phyloP scores from a whole-genome alignment of 139 green algal species.

The Chlorella sorokiniana region DNA sequence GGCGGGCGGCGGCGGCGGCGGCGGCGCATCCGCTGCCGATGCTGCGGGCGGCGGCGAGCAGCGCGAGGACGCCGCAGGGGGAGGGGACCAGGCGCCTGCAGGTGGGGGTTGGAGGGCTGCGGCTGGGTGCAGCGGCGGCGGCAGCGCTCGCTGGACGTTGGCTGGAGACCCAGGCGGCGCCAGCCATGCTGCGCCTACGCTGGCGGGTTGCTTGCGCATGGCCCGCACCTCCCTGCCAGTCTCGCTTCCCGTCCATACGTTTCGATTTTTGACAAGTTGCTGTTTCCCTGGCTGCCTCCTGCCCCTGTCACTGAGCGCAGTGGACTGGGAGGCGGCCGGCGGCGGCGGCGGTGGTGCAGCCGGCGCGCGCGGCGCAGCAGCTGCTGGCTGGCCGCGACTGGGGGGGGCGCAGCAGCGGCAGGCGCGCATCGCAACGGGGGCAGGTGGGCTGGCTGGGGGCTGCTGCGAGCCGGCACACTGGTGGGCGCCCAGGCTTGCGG shows the following conservation, averaged over 20 bases:
- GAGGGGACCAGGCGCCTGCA: no score
- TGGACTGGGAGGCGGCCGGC: background rate
- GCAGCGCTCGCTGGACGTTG: no score
- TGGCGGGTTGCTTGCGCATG: background rate
- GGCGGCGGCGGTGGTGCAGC: background rate
- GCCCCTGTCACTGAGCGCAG: background rate
- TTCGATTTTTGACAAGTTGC: background rate
- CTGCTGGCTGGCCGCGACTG: conserved; percentile 16
- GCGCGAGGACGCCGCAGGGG: no score
- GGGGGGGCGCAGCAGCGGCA: conserved; percentile 17
- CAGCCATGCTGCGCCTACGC: no score
- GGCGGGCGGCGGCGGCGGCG: background rate
- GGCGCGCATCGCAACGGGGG: conserved; percentile 17
- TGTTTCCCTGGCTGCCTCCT: background rate
- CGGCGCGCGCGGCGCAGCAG: conserved; percentile 11
- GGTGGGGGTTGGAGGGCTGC: no score
- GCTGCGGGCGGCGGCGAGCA: no score
- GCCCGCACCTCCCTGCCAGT: background rate
- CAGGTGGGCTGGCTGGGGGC: background rate
- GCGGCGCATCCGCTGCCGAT: background rate
- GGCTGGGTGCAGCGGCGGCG: no score
- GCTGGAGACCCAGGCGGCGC: no score
- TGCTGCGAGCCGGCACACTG: no score
- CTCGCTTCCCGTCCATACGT: background rate
- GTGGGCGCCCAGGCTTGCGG: no score